Conservation (phyloP, 2,329 filamentous ascomycete genomes). For the Diaporthe caulivora region DNA sequence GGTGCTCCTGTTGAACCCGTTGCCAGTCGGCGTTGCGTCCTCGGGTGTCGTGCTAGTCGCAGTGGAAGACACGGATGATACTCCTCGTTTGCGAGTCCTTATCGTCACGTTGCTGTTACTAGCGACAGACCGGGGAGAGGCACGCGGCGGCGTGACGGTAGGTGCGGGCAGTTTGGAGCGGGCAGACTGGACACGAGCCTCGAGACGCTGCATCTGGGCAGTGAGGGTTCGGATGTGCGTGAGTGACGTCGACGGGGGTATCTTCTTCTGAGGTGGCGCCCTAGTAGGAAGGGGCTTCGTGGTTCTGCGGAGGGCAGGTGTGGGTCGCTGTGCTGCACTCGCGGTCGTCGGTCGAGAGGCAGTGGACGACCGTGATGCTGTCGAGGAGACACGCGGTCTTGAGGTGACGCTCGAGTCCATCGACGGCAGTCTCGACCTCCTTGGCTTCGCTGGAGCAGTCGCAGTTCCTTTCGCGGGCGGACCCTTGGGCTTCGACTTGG, state of each 20-base stretch:
- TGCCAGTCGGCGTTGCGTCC: conserved; percentile 62
- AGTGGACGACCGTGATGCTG: conserved; percentile 49
- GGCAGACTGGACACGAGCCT: conserved; percentile 91
- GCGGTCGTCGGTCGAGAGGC: conserved; percentile 56
- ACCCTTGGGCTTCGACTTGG: conserved; percentile 54
- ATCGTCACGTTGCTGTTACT: conserved; percentile 65
- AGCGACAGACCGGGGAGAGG: conserved; percentile 74
- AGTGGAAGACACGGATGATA: conserved; percentile 65
- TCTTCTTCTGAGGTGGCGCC: conserved; percentile 57
- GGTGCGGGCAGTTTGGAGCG: conserved; percentile 92
- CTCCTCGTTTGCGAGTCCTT: conserved; percentile 77
- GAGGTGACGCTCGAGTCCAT: conserved; percentile 66
- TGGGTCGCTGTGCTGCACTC: conserved; percentile 56
- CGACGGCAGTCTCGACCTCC: conserved; percentile 67
- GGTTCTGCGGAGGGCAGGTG: conserved; percentile 59
- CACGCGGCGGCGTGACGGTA: conserved; percentile 79
- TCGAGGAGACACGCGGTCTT: conserved; percentile 60
- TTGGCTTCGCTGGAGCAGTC: conserved; percentile 51
- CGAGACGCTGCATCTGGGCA: conserved; percentile 96
- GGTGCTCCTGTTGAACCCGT: conserved; percentile 47
- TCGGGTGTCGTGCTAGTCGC: conserved; percentile 57
- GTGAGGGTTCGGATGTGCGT: conserved; percentile 94
- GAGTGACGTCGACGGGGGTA: conserved; percentile 77
- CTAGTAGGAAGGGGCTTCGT: conserved; percentile 58
- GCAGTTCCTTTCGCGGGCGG: conserved; percentile 59